Evolutionary conservation across 106 monocot species (phyloP).

Genomic region (Platanthera guangdongensis): DNA sequence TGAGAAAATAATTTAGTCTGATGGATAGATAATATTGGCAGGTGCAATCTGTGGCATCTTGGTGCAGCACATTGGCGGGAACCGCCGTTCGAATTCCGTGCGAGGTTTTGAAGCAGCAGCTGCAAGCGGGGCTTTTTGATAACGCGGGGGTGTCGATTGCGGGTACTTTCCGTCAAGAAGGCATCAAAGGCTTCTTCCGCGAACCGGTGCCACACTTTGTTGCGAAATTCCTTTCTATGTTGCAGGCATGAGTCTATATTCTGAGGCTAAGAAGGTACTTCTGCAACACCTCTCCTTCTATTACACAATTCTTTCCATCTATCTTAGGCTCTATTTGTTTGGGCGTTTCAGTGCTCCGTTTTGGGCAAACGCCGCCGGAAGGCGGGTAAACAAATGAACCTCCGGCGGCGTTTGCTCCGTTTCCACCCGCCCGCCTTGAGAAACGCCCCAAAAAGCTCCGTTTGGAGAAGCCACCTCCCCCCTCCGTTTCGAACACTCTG

Average conservation of each 20-base stretch:
- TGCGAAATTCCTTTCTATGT: constrained; percentile 97
- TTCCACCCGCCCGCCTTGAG: too few relatives aligned
- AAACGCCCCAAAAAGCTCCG: too few relatives aligned
- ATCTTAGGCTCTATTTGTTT: too few relatives aligned
- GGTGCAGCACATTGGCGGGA: constrained; percentile 65
- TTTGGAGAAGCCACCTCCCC: too few relatives aligned
- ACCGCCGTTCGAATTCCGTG: constrained; percentile 76
- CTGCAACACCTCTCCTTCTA: neutral
- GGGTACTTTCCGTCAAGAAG: constrained; percentile 64
- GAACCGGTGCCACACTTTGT: constrained; percentile 89
- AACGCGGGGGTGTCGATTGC: constrained; percentile 80
- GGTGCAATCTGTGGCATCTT: constrained; percentile 69
- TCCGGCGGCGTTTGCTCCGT: too few relatives aligned
- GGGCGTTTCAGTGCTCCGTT: too few relatives aligned
- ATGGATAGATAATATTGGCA: constrained; percentile 5
- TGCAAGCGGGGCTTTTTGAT: constrained; percentile 67
- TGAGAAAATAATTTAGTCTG: too few relatives aligned
- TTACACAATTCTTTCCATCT: too few relatives aligned
- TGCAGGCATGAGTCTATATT: constrained; percentile 84
- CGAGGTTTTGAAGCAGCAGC: constrained; percentile 85
- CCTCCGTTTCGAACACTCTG: too few relatives aligned
- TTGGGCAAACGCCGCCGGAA: too few relatives aligned
- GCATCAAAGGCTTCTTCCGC: constrained; percentile 84
- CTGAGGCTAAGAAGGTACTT: constrained; percentile 84
- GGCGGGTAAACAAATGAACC: too few relatives aligned